Percentiles rank a stretch among this genome's conserved stretches.
Conservation (phyloP, 2,329 filamentous ascomycete species). For the Fusarium marasasianum region DNA sequence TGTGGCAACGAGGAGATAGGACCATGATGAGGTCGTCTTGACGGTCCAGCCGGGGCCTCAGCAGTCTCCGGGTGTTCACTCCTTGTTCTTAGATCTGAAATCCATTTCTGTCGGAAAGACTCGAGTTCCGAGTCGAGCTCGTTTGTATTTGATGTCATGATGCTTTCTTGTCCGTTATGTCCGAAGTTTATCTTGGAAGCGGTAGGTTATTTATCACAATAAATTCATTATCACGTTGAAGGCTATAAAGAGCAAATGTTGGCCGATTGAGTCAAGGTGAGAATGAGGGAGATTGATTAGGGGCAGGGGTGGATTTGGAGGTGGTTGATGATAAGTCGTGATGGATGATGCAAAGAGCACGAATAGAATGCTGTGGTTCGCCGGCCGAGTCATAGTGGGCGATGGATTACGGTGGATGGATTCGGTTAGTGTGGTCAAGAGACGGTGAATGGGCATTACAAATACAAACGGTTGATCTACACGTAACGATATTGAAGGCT, state of each 20-base stretch:
- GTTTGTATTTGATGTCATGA: constrained; percentile 41
- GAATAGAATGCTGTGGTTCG: constrained; percentile 31
- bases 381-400: constrained; percentile 30
- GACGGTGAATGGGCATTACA: constrained; percentile 1
- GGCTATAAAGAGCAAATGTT: not conserved
- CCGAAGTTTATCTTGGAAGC: not conserved
- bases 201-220: constrained; percentile 16
- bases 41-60: constrained; percentile 16
- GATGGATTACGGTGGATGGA: constrained; percentile 14
- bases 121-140: constrained; percentile 77
- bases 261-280: constrained; percentile 33
- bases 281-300: not conserved
- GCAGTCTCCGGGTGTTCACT: constrained; percentile 38
- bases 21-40: constrained; percentile 23
- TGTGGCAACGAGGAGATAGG: constrained; percentile 36
- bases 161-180: constrained; percentile 22
- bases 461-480: constrained; percentile 2
- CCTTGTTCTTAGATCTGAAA: constrained; percentile 73
- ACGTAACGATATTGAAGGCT: not conserved
- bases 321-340: constrained; percentile 20
- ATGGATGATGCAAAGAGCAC: constrained; percentile 38
- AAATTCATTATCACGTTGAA: constrained; percentile 34
- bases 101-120: constrained; percentile 86
- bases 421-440: constrained; percentile 9
- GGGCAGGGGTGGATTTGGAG: not conserved